Evolutionary conservation across 371 early-diverging fungal species (phyloP).

Genomic region (Mucor sp.): DNA sequence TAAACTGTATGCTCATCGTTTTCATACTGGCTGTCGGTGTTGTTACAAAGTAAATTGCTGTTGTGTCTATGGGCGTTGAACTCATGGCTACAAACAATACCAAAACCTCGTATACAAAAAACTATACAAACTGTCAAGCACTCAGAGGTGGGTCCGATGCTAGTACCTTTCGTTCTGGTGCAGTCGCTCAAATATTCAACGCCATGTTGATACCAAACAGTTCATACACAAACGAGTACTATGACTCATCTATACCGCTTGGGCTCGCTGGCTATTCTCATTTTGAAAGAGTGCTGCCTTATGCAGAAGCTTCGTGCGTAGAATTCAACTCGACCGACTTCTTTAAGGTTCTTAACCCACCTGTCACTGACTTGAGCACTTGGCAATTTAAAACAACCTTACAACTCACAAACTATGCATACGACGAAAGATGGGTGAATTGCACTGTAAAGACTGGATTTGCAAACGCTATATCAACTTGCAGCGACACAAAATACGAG

Average conservation of each 20-base stretch:
- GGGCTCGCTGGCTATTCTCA: background rate
- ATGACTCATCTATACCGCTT: background rate
- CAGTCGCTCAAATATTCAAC: background rate
- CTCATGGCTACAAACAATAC: background rate
- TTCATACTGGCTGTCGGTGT: background rate
- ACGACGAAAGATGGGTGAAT: background rate
- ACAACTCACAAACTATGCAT: background rate
- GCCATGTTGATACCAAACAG: background rate
- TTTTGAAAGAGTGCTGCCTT: background rate
- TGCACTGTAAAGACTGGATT: background rate
- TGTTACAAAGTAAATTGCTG: background rate
- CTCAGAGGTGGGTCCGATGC: background rate
- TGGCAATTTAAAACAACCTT: background rate
- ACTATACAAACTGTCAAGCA: background rate
- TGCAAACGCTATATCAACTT: background rate
- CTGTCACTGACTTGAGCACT: background rate
- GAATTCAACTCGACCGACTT: background rate
- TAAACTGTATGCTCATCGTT: background rate
- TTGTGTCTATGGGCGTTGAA: background rate
- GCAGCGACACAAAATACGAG: background rate
- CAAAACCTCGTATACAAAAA: background rate
- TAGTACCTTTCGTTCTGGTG: background rate
- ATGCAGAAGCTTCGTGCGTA: background rate
- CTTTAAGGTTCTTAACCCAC: background rate
- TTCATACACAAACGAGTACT: background rate